Base-by-base conservation (phyloP, 1,139 yeast genomes). In the Debaryomycetaceae sp. region DNA sequence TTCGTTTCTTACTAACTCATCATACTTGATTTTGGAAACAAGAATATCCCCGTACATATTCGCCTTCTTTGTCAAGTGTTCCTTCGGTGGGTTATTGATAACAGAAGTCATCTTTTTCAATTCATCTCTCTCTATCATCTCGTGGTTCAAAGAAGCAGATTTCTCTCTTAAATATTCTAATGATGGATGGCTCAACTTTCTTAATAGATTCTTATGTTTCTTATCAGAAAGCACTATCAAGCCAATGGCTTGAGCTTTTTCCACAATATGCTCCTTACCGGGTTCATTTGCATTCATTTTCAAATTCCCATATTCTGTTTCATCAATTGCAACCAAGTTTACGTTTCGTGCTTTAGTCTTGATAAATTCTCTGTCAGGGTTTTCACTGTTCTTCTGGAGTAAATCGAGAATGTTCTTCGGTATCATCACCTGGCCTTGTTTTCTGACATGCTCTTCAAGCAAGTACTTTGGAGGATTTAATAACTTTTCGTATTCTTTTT, bases 121-220 rank as follows among this genome's bases (percentile, higher is more conserved):
- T 2, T 61, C 64, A 1, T 44, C 41, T 3, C 43, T 35, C 5
- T 56, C 42, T 9, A 68, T 38, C 8, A 55, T 50, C 9, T 45
- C 17, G 45, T 41, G 20, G n/a, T 51, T 45, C 6, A 38, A 40
- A 5, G 23, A 24, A 22, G 44, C 27, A 17, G 56, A 49, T 45
- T 56, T 58, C 5, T 33, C 41, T 17, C n/a, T 17, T 11, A 39
- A 22, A 14, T 6, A 5, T 8, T 41, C 39, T 33, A 55, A 47
- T 39, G 40, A 44, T 5, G 41, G 41, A 5, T 54, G 52, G 34
- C 59, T 46, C 0, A 69, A 67, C 40, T 50, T 42, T 13, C 48
- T 49, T 6, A 54, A 58, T 40, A 66, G 51, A 17, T 63, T 63
- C 22, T 62, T 66, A 39, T 62, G 59, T 24, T 58, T 53, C 27